Base-by-base conservation (phyloP, 192 early-diverging fungal genomes). In the Umbelopsis isabellina region DNA sequence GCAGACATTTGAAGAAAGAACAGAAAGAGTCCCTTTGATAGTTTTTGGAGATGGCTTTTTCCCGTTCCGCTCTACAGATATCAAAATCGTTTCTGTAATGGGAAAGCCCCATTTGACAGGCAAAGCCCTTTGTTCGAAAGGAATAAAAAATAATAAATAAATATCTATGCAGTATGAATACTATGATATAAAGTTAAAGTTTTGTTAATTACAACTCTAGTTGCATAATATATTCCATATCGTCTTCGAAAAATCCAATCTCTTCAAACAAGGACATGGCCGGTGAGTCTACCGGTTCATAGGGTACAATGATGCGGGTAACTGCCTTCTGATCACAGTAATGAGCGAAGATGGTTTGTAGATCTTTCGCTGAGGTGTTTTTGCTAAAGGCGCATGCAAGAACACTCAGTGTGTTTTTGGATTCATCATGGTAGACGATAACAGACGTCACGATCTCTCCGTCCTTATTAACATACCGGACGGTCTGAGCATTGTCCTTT, bases 141-240 rank as follows among this genome's bases (percentile, higher is more conserved):
- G n/a, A n/a, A 30, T 30, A 3, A 30, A 30, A 30, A 30, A 30
- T 30, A 30, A 41, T 41, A 2, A 41, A 41, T 4, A 41, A 41
- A 41, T 30, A 3, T 30, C 1, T 30, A 30, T 30, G 27, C 27
- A 30, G 27, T 30, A 30, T 30, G 27, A 30, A 30, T 30, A 30
- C 27, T 30, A 30, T 41, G 37, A 10, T 41, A 6, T 6, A 4
- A 10, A 41, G 5, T 41, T 41, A 41, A 1, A 4, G 7, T 27
- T 30, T 11, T 25, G 30, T 61, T 35, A 35, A 23, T 25, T 33
- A 61, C 21, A 61, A 25, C 10, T 37, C 30, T 37, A 61, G 0
- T 30, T 61, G 27, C 55, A 61, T 61, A 18, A 61, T 35, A 35
- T 61, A 61, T 33, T 61, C 55, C 55, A 61, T 61, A 16, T 61